Base-by-base conservation (phyloP, 2,329 filamentous ascomycete species). In the Exserohilum rostratum region DNA sequence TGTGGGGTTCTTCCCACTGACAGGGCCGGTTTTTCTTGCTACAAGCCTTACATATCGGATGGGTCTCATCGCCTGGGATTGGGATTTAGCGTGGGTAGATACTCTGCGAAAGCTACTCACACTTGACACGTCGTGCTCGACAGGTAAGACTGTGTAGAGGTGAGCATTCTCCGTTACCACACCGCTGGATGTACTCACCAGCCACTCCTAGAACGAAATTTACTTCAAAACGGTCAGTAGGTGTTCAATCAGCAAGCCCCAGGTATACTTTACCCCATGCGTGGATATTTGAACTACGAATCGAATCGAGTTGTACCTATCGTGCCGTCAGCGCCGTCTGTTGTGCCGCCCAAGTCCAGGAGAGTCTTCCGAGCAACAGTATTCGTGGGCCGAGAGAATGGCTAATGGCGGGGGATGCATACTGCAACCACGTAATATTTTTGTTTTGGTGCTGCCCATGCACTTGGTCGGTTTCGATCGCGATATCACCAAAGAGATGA, bases 61-160 rank as follows among this genome's bases (percentile, higher is more conserved):
- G 64, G 22, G 49, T 55, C 50, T 72, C 70, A 55, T 72, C 70
- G 49, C 70, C 70, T 71, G 15, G 9, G 18, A 11, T 20, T 12
- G 17, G n/a, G 46, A 44, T 59, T 25, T 31, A 57, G 49, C 27
- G 46, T 25, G 10, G 44, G 18, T 10, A 12, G 39, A 37, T 17
- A 43, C 20, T 11, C 27, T 22, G 4, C 6, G 18, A 20, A 39
- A 34, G 1, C 33, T 5, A 55, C 66, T 52, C 31, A 68, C 70
- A 72, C 46, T 72, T 71, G 13, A 72, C 70, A 31, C 70, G 69
- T 34, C 70, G 69, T 18, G 62, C 55, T 51, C 70, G 60, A 51
- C 70, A 72, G 12, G 69, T 71, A 33, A 68, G 52, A 48, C 70
- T 72, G 17, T 43, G 30, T 18, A 35, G 10, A 20, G 15, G 37